These are phyloP conservation scores for Diaporthe amygdali DNA, from an alignment of 2,329 filamentous ascomycete species.

Conservation along the genomic window DNA sequence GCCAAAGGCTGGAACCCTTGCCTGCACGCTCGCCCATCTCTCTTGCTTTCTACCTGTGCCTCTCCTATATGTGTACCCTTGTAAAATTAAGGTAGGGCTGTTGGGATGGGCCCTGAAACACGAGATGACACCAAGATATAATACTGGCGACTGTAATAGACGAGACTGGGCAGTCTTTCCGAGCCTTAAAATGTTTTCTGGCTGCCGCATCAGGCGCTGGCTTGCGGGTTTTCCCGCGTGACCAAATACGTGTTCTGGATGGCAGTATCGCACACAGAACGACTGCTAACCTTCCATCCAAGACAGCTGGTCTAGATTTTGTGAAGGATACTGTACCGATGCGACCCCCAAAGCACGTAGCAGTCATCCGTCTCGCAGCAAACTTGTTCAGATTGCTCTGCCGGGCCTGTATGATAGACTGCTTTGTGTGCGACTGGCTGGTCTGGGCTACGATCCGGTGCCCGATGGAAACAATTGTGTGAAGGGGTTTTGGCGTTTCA, in stretches of 20 bases:
- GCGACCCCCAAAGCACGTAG: neutral
- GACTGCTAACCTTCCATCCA: neutral
- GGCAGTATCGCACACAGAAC: neutral
- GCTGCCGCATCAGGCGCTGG: neutral
- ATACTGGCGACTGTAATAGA: neutral
- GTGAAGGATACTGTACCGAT: too few relatives aligned
- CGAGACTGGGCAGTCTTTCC: neutral
- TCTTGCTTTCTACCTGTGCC: neutral
- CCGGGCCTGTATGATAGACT: neutral
- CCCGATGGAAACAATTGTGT: neutral
- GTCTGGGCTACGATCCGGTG: neutral
- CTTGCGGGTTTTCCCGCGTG: neutral
- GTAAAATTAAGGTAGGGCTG: slow-evolving; percentile 1
- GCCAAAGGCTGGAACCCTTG: neutral
- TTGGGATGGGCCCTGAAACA: neutral
- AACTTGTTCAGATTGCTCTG: neutral
- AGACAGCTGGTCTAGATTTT: neutral
- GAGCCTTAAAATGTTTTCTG: neutral
- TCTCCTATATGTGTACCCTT: neutral
- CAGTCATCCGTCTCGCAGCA: neutral
- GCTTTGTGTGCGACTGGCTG: neutral
- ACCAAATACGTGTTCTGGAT: neutral
- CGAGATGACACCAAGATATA: neutral
- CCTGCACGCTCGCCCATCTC: neutral
- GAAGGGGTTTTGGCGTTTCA: slow-evolving; percentile 8